phyloP scores from a whole-genome alignment of 371 early-diverging fungal species.

The Capillidium rhysosporum region DNA sequence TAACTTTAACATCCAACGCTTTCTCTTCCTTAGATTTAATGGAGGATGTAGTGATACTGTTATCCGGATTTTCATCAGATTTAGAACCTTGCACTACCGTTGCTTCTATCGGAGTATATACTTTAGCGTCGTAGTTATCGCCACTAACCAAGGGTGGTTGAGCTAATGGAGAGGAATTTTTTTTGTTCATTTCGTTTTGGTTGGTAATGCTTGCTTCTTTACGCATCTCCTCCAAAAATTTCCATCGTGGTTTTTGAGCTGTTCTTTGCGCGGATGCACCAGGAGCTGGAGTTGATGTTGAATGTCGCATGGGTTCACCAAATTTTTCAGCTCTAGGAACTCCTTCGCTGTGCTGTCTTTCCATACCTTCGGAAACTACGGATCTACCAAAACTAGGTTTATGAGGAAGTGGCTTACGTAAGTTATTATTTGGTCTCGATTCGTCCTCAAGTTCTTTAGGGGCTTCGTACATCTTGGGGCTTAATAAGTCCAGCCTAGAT shows the following conservation, averaged over 20 bases:
- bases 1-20: no score
- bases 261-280: background rate
- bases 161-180: background rate
- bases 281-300: background rate
- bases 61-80: background rate
- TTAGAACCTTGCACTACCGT: background rate
- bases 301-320: background rate
- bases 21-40: no score
- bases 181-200: background rate
- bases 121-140: background rate
- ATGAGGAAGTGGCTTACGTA: background rate
- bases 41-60: no score
- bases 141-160: background rate
- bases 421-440: background rate
- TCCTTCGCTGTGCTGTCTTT: background rate
- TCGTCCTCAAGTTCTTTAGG: no score
- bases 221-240: conserved; percentile 1
- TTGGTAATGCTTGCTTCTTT: background rate
- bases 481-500: no score
- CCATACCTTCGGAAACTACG: background rate
- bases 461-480: no score
- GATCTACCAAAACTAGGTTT: background rate
- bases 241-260: background rate
- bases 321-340: background rate
- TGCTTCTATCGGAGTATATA: background rate